Conservation (phyloP, 2,329 filamentous ascomycete genomes). For the Pseudopyrenochaeta lycopersici region DNA sequence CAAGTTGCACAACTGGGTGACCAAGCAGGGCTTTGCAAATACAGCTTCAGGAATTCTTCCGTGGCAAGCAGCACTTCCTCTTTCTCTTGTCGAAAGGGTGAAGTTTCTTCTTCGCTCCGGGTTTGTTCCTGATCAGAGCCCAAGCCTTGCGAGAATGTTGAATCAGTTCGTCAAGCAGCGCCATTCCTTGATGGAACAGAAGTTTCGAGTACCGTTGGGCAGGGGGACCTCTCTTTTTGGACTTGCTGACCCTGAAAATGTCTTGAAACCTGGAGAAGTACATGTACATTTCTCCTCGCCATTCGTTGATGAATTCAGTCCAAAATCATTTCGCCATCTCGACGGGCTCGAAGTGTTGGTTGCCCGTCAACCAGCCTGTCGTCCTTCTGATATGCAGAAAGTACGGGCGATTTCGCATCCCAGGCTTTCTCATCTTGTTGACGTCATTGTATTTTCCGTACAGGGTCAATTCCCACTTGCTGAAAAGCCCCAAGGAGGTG, state of each 20-base stretch:
- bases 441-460: slow-evolving; percentile 80
- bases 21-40: slow-evolving; percentile 35
- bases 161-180: slow-evolving; percentile 60
- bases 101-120: slow-evolving; percentile 55
- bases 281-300: slow-evolving; percentile 71
- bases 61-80: slow-evolving; percentile 39
- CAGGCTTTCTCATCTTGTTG: slow-evolving; percentile 72
- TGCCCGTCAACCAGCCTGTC: slow-evolving; percentile 73
- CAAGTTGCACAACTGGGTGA: slow-evolving; percentile 61
- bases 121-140: slow-evolving; percentile 62
- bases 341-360: slow-evolving; percentile 70
- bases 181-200: slow-evolving; percentile 63
- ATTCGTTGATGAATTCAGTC: slow-evolving; percentile 65
- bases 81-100: slow-evolving; percentile 33
- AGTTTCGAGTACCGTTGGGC: slow-evolving; percentile 68
- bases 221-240: slow-evolving; percentile 72
- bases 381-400: slow-evolving; percentile 76
- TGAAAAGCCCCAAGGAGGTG: slow-evolving; percentile 77
- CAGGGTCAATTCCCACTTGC: slow-evolving; percentile 71
- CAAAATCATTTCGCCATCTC: slow-evolving; percentile 63
- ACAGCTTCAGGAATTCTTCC: not conserved
- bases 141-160: slow-evolving; percentile 60
- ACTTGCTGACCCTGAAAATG: slow-evolving; percentile 71
- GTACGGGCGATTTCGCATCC: slow-evolving; percentile 60
- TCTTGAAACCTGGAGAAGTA: slow-evolving; percentile 71